Evolutionary conservation across 2,329 filamentous ascomycete genomes (phyloP), one percentile per base, ranked within the genome.

Genomic region (Parafenestella ontariensis): DNA sequence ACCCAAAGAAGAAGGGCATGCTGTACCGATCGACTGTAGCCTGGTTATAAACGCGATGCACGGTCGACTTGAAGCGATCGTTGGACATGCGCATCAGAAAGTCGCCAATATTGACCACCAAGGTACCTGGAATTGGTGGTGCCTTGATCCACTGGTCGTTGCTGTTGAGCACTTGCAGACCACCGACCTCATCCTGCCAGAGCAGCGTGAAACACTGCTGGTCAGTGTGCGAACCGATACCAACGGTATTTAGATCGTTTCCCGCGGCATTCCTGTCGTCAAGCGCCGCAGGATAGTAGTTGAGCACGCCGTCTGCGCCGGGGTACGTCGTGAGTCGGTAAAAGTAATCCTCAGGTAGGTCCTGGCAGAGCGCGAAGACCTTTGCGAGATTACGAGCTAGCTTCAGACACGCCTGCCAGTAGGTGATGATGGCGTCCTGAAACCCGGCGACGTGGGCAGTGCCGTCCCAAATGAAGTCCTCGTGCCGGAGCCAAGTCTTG

Each of bases 1-100:
- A 79, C 0, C 79, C 80, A 60, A 85, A 81, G 68, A 85, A 85
- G 64, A 85, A 85, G 0, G 83, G 82, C 80, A 85, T 83, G 0
- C 79, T 83, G 37, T 82, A 80, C 13, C 82, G 72, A 47, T 80
- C 41, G 20, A 17, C 79, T 0, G 75, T 37, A 11, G 24, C 13
- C 1, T 26, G 18, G n/a, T 58, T 55, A 18, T 42, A 54, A 11
- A 70, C 66, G 6, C 73, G 59, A 50, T 76, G 74, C 1, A 81
- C 81, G 0, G 83, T 85, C 0, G 83, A 81, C 81, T 53, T 76
- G 79, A 60, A 83, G 82, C 1, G 77, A 74, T 0, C 83, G 81
- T 49, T 79, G 72, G 0, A 82, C 84, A 4, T 82, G 78, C 1
- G 82, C 81, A 64, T 85, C 82, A 52, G 84, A 83, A 81, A 81